These are phyloP conservation scores for Ensete ventricosum DNA, from an alignment of 176 grass and related monocot species.

Conservation along the genomic window DNA sequence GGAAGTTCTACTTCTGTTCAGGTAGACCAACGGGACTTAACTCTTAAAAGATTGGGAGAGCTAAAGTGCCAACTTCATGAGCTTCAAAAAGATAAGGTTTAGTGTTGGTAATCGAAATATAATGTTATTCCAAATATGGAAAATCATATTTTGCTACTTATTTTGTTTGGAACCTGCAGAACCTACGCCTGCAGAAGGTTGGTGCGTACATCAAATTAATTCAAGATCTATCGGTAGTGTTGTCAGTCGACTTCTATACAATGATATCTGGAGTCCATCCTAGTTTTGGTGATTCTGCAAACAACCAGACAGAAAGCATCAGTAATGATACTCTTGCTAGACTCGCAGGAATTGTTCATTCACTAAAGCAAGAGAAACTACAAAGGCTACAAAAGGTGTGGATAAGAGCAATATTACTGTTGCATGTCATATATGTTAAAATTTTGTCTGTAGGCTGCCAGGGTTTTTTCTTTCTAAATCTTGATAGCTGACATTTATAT, in stretches of 20 bases:
- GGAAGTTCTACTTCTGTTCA: slow-evolving; percentile 26
- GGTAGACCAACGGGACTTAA: slow-evolving; percentile 55
- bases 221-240: slow-evolving; percentile 48
- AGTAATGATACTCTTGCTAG: slow-evolving; percentile 52
- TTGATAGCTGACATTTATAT: too few species aligned
- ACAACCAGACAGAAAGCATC: slow-evolving; percentile 37
- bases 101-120: too few species aligned
- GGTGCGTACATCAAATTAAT: slow-evolving; percentile 42
- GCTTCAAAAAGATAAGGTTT: slow-evolving; percentile 74
- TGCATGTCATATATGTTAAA: too few species aligned
- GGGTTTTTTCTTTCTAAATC: too few species aligned
- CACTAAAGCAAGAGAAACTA: slow-evolving; percentile 64
- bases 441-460: too few species aligned
- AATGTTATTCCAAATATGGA: too few species aligned
- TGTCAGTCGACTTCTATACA: slow-evolving; percentile 67
- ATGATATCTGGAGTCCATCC: slow-evolving; percentile 60
- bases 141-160: slow-evolving; percentile 11
- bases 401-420: too few species aligned
- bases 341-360: slow-evolving; percentile 40
- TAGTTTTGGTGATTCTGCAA: slow-evolving; percentile 42
- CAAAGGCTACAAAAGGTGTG: slow-evolving; percentile 65
- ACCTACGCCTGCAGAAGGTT: slow-evolving; percentile 60
- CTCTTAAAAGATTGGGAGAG: slow-evolving; percentile 43
- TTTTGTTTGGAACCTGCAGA: slow-evolving; percentile 38
- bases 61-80: slow-evolving; percentile 52